Evolutionary conservation across 257 asterid species (phyloP).

Genomic region (Coffea canephora): DNA sequence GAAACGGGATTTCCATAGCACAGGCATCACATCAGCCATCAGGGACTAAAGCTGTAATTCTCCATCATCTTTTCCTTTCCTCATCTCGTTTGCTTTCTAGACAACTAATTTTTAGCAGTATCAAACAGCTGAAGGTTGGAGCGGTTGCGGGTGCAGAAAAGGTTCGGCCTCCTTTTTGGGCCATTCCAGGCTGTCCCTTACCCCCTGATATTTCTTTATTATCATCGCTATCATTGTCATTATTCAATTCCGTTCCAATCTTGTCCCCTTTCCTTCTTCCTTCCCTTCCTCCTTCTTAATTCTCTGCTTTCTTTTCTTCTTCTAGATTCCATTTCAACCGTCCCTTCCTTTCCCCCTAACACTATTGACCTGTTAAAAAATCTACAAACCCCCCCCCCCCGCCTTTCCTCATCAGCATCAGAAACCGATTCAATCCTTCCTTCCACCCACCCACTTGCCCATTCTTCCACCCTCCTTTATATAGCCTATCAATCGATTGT

Average conservation of each 20-base stretch:
- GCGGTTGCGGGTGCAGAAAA: no score
- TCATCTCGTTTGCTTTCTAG: not conserved
- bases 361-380: slow-evolving; percentile 2
- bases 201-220: slow-evolving; percentile 20
- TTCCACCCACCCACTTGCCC: not conserved
- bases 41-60: no score
- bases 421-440: not conserved
- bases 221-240: slow-evolving; percentile 25
- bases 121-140: no score
- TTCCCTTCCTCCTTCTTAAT: slow-evolving; percentile 25
- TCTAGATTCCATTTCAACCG: slow-evolving; percentile 25
- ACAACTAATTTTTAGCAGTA: no score
- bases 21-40: no score
- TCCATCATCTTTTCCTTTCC: not conserved
- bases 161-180: slow-evolving; percentile 32
- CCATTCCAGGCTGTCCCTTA: slow-evolving; percentile 42
- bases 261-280: slow-evolving; percentile 41
- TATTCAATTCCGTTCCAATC: slow-evolving; percentile 19
- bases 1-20: no score
- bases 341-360: not conserved
- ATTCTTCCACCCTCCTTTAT: not conserved
- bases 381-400: not conserved
- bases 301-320: slow-evolving; percentile 17
- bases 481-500: not conserved
- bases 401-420: not conserved